phyloP scores from a whole-genome alignment of 2,329 filamentous ascomycete species.

The Metarhizium rileyi region DNA sequence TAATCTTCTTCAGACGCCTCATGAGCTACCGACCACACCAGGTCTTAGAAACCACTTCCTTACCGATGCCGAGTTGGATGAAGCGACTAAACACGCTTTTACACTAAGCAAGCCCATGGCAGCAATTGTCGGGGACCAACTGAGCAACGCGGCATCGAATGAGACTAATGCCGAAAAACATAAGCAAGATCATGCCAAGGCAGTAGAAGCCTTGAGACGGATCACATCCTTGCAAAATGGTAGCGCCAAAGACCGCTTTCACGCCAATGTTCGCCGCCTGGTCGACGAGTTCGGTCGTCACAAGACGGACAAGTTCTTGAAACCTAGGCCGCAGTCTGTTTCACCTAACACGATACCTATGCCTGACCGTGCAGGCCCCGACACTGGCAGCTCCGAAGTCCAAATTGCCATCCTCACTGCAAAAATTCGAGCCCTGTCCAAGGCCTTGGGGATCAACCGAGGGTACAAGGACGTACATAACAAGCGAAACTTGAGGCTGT shows the following conservation, averaged over 20 bases:
- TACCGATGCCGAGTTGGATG: slow-evolving; percentile 53
- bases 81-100: slow-evolving; percentile 58
- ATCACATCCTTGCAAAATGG: slow-evolving; percentile 72
- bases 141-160: slow-evolving; percentile 31
- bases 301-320: slow-evolving; percentile 65
- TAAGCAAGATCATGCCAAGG: slow-evolving; percentile 51
- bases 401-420: slow-evolving; percentile 91
- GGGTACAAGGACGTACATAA: slow-evolving; percentile 87
- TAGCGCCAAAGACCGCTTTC: slow-evolving; percentile 66
- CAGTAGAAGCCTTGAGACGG: slow-evolving; percentile 64
- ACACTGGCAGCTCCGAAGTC: slow-evolving; percentile 95
- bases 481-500: slow-evolving; percentile 75
- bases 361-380: slow-evolving; percentile 63
- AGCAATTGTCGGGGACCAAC: slow-evolving; percentile 21
- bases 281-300: slow-evolving; percentile 85
- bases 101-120: slow-evolving; percentile 51
- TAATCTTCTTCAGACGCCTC: slow-evolving; percentile 28
- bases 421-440: slow-evolving; percentile 77
- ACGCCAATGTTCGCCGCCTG: slow-evolving; percentile 76
- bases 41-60: slow-evolving; percentile 69
- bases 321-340: slow-evolving; percentile 46
- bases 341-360: slow-evolving; percentile 28
- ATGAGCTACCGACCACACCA: slow-evolving; percentile 35
- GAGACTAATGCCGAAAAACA: slow-evolving; percentile 31
- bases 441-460: slow-evolving; percentile 55